These are phyloP conservation scores for Penicillium sp. DNA, from an alignment of 2,329 filamentous ascomycete species.

Conservation along the genomic window DNA sequence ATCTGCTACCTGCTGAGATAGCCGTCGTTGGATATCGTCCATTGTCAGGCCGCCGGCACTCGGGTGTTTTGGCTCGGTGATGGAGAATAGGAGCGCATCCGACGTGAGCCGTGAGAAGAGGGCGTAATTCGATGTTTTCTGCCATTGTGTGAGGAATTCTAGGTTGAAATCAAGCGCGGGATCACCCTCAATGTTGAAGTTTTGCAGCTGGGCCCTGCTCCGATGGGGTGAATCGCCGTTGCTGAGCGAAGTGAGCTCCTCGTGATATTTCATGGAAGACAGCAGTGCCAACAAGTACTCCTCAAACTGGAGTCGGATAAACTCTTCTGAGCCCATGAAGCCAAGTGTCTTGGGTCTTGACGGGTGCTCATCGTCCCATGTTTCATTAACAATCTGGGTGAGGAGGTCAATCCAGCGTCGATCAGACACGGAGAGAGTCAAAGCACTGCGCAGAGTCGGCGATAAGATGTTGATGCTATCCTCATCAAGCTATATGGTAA, in stretches of 20 bases:
- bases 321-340: slow-evolving; percentile 93
- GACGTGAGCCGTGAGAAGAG: slow-evolving; percentile 72
- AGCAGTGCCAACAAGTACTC: slow-evolving; percentile 89
- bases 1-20: slow-evolving; percentile 88
- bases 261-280: slow-evolving; percentile 83
- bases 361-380: slow-evolving; percentile 91
- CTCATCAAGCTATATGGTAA: slow-evolving; percentile 63
- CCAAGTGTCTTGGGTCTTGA: slow-evolving; percentile 87
- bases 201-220: slow-evolving; percentile 51
- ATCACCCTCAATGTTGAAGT: slow-evolving; percentile 66
- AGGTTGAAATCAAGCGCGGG: slow-evolving; percentile 75
- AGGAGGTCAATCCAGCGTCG: slow-evolving; percentile 95
- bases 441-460: slow-evolving; percentile 66
- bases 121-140: slow-evolving; percentile 79
- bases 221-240: slow-evolving; percentile 40
- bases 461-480: slow-evolving; percentile 79
- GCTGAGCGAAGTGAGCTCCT: slow-evolving; percentile 52
- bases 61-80: slow-evolving; percentile 87
- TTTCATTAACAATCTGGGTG: slow-evolving; percentile 87
- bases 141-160: slow-evolving; percentile 86
- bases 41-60: slow-evolving; percentile 89
- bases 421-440: slow-evolving; percentile 77
- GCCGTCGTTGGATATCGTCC: slow-evolving; percentile 84
- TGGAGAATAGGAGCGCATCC: slow-evolving; percentile 86
- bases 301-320: slow-evolving; percentile 94